A percentile compares a stretch with the other conserved stretches of the same genome.
These are phyloP conservation scores for Oropetium thomaeum DNA, from an alignment of 176 grass and related monocot species.

Conservation along the genomic window DNA sequence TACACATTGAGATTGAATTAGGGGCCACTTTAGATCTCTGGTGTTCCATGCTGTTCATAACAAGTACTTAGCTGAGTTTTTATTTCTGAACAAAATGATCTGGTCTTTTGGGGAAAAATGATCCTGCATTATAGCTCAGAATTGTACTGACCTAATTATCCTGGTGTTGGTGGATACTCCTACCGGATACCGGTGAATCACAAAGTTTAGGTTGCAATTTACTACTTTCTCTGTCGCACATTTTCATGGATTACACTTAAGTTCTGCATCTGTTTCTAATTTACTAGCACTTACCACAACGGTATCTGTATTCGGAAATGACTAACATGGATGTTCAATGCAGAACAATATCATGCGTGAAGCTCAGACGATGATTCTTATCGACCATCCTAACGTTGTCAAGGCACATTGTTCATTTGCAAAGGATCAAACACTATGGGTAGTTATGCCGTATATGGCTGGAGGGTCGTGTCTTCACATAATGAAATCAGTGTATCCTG, in stretches of 20 bases:
- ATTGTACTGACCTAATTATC: neutral
- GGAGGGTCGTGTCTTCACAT: slow-evolving; percentile 96
- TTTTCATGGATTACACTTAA: neutral
- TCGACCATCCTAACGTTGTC: slow-evolving; percentile 88
- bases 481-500: slow-evolving; percentile 81
- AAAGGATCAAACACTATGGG: slow-evolving; percentile 67
- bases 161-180: neutral
- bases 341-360: slow-evolving; percentile 96
- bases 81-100: neutral
- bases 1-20: neutral
- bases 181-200: neutral
- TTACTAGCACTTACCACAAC: neutral
- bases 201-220: neutral
- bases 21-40: neutral
- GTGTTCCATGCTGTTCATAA: neutral
- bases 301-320: neutral
- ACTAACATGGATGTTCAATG: neutral
- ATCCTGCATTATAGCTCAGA: neutral
- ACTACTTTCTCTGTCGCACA: too few relatives aligned
- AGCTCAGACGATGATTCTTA: slow-evolving; percentile 89
- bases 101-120: too few relatives aligned
- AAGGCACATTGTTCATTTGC: slow-evolving; percentile 91
- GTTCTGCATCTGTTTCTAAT: neutral
- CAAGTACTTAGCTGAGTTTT: neutral
- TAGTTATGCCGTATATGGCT: slow-evolving; percentile 97